Conservation (phyloP, 441 rosid species). For the Cnidoscolus chayamansa region DNA sequence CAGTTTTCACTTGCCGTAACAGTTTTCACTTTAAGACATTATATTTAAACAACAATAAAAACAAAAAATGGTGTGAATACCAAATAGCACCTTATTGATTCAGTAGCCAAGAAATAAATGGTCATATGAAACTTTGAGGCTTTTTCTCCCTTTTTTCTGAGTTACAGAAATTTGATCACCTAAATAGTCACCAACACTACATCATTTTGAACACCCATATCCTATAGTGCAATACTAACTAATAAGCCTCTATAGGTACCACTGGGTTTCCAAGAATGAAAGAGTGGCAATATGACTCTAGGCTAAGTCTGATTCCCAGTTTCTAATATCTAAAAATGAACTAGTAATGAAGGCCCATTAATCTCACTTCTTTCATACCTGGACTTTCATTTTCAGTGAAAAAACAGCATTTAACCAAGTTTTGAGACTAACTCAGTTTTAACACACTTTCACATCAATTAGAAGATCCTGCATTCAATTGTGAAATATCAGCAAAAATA, state of each 20-base stretch:
- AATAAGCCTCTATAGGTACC: neutral
- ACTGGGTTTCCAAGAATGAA: neutral
- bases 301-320: neutral
- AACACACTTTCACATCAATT: neutral
- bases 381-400: neutral
- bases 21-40: too few species aligned
- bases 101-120: neutral
- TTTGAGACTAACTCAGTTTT: neutral
- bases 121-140: neutral
- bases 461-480: neutral
- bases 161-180: neutral
- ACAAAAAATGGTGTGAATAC: too few species aligned
- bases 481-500: neutral
- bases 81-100: neutral
- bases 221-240: neutral
- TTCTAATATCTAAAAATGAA: neutral
- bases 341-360: neutral
- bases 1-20: too few species aligned
- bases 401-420: too few species aligned
- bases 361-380: neutral
- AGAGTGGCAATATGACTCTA: neutral
- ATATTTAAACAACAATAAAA: too few species aligned
- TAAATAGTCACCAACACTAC: constrained; percentile 3
- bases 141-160: neutral
- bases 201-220: neutral